A percentile compares a stretch with the other conserved stretches of the same genome.
phyloP scores from a whole-genome alignment of 129 eudicot species.

The Pseudognaphalium luteoalbum region DNA sequence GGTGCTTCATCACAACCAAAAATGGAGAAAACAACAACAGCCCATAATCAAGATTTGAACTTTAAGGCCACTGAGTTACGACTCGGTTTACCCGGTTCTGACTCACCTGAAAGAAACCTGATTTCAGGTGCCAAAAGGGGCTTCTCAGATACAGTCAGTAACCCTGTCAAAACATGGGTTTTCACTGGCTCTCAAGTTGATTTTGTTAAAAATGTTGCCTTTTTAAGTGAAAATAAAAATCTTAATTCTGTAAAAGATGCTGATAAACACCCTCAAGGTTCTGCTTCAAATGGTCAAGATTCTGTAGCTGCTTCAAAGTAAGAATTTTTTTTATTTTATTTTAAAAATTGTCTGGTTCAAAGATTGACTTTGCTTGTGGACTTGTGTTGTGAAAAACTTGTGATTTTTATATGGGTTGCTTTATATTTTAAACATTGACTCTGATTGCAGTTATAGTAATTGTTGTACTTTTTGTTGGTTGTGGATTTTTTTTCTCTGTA shows the following conservation, averaged over 20 bases:
- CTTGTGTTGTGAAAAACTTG: background rate
- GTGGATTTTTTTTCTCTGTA: background rate
- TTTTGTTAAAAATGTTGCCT: constrained; percentile 39
- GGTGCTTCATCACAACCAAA: constrained; percentile 31
- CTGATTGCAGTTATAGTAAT: background rate
- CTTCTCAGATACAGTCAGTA: constrained; percentile 53
- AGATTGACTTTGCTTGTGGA: constrained; percentile 6
- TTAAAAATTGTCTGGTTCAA: background rate
- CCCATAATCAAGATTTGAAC: constrained; percentile 42
- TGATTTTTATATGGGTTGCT: background rate
- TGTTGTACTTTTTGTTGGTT: constrained; percentile 6
- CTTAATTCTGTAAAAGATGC: constrained; percentile 24
- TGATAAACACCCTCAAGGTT: constrained; percentile 43
- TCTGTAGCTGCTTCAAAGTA: constrained; percentile 61
- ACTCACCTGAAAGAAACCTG: constrained; percentile 53
- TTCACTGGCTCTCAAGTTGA: constrained; percentile 54
- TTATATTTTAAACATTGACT: background rate
- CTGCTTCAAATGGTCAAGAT: constrained; percentile 41
- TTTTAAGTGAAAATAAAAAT: constrained; percentile 43
- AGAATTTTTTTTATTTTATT: constrained; percentile 21
- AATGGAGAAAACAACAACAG: constrained; percentile 17
- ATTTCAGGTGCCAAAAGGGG: constrained; percentile 61
- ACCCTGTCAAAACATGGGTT: constrained; percentile 53
- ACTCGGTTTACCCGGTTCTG: constrained; percentile 81
- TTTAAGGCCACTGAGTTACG: constrained; percentile 82